Evolutionary conservation across 148 eudicot genomes (phyloP), one percentile per base, ranked within the genome.

Genomic region (Polygonum maritimum): DNA sequence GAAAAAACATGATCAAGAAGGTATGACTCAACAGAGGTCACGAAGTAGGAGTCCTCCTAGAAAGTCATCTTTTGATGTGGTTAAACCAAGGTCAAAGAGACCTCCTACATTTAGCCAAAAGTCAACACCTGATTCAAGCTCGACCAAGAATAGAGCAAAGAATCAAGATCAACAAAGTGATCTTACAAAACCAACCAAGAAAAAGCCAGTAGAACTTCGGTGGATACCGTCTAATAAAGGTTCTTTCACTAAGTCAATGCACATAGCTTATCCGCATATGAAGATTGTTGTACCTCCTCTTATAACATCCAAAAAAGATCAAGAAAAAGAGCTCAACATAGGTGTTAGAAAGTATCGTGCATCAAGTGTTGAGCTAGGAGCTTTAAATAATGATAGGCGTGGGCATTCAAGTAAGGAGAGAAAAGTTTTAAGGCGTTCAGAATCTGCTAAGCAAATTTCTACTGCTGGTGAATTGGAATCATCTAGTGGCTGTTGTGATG

Each of bases 191-290:
- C 79, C 54, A 70, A 79, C 81, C 26, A 92, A 89, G 83, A 84
- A 88, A 78, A 87, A 80, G 79, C 65, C 83, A 7, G 76, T 81
- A 57, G 96, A 87, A 70, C 90, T 90, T 74, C 81, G 88, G 33
- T 92, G 92, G 97, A 86, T 92, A 74, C 97, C 97, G 67, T 80
- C 96, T 54, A 91, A 92, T 79, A 91, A 89, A 84, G 96, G 92
- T 31, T 83, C 91, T 73, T 88, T 86, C 80, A 88, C 90, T 67
- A 88, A 89, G 73, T 95, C 96, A 45, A 89, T 92, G 99, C 99
- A 92, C 79, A 90, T 92, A n/a, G 82, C 83, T 2, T 89, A 88
- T 85, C 97, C 94, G 12, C 88, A 87, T 51, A 81, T 89, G 69
- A 88, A 94, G 79, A 76, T 84, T 78, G 84, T 87, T 69, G 91